A percentile compares a stretch with the other conserved stretches of the same genome.
phyloP scores from a whole-genome alignment of 805 yeast genomes.

The Ogataea populi-albae region DNA sequence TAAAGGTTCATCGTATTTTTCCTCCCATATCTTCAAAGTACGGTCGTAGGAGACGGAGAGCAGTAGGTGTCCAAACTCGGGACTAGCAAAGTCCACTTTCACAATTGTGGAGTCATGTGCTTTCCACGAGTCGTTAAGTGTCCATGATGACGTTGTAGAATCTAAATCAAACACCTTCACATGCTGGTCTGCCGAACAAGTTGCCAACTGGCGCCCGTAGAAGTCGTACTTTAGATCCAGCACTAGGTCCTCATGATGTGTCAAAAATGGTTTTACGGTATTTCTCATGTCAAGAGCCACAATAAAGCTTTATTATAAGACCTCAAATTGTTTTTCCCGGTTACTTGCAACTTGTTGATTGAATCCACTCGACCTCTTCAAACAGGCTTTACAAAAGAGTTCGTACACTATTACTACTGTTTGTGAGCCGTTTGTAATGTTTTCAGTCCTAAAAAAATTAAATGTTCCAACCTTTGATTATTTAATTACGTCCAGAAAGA shows the following conservation, averaged over 20 bases:
- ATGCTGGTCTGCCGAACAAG: constrained; percentile 93
- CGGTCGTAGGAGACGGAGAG: constrained; percentile 91
- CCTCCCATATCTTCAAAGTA: constrained; percentile 89
- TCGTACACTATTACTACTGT: too few relatives aligned
- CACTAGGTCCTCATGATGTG: constrained; percentile 91
- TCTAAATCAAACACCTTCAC: constrained; percentile 83
- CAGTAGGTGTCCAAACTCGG: constrained; percentile 83
- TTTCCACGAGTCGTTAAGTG: constrained; percentile 83
- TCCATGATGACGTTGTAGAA: constrained; percentile 69
- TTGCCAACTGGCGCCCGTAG: constrained; percentile 89
- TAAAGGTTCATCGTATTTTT: constrained; percentile 70
- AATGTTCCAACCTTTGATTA: too few relatives aligned
- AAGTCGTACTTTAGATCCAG: constrained; percentile 91
- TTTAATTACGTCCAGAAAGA: too few relatives aligned
- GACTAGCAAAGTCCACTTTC: constrained; percentile 87
- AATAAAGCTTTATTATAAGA: too few relatives aligned
- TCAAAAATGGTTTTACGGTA: constrained; percentile 65
- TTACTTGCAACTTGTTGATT: too few relatives aligned
- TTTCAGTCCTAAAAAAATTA: too few relatives aligned
- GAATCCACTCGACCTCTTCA: too few relatives aligned
- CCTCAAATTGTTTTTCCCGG: too few relatives aligned
- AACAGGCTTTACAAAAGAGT: too few relatives aligned
- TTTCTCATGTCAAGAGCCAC: constrained; percentile 25
- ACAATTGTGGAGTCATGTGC: constrained; percentile 92
- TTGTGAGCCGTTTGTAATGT: too few relatives aligned